Evolutionary conservation across 2,329 filamentous ascomycete species (phyloP), one percentile per base, ranked within the genome.

Genomic region (Exophiala spinifera): DNA sequence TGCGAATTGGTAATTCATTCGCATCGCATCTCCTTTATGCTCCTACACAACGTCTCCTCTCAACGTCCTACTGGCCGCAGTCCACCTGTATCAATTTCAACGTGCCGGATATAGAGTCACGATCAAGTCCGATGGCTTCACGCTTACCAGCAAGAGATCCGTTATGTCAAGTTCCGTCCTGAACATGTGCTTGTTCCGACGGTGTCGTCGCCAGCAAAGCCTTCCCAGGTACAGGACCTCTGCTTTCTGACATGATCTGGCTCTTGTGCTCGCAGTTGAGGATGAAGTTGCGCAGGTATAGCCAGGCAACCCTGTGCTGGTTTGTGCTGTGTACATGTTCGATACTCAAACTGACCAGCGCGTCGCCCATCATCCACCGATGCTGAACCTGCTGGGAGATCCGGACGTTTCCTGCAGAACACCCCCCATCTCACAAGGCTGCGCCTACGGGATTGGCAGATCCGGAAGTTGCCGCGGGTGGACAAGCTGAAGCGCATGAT

Each of bases 81-180:
- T 63, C 21, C 61, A 57, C 34, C 54, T 70, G 34, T 65, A 65
- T 36, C 63, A 63, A 17, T 61, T 63, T 15, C 47, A 59, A 34
- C 48, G 46, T 21, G 62, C 61, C 17, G 62, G 61, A 11, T 79
- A 80, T 10, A 69, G 61, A 4, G 80, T 85, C 0, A 67, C 66
- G 1, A 81, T 81, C 15, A 66, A 68, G 17, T 64, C 72, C 6
- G 63, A 72, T 4, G 81, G 82, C 13, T 82, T 82, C 61, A 63
- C 67, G 1, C 83, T 85, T 52, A 67, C 76, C 17, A 83, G 81
- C 1, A 69, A 79, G 49, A 77, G 80, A 51, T 89, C 86, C 67
- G 86, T 43, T 75, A 84, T 67, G 87, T 87, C 69, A 77, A 70
- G 20, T 89, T 87, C 72, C 72, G 60, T 36, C 80, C 87, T 3